Conservation (phyloP, 345 rosid genomes). For the Acer saccharum region DNA sequence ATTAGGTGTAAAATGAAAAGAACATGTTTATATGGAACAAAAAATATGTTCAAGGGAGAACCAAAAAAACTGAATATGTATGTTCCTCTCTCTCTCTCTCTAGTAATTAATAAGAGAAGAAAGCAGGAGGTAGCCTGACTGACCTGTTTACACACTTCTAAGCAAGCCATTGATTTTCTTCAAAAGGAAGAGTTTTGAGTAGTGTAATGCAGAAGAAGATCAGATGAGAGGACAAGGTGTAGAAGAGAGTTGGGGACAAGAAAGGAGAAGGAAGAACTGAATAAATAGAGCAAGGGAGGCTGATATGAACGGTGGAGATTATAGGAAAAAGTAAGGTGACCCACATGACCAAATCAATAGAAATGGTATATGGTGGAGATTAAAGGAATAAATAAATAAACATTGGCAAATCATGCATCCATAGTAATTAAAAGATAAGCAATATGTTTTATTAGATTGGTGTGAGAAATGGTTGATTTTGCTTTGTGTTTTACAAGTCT, state of each 20-base stretch:
- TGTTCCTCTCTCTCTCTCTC: too few relatives aligned
- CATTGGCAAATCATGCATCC: neutral
- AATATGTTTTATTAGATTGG: too few relatives aligned
- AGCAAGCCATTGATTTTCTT: constrained; percentile 46
- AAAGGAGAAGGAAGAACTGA: constrained; percentile 15
- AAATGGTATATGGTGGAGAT: neutral
- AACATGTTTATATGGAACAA: neutral
- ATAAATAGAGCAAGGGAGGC: constrained; percentile 51
- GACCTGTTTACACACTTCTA: constrained; percentile 58
- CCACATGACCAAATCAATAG: constrained; percentile 36
- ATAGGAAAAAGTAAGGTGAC: constrained; percentile 18
- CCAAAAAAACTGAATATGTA: neutral
- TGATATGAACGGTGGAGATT: constrained; percentile 55
- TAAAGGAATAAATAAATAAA: neutral
- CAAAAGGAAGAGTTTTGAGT: constrained; percentile 5
- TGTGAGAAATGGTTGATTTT: neutral
- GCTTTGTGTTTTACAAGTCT: neutral
- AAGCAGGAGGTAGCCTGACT: constrained; percentile 17
- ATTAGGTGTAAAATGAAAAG: neutral
- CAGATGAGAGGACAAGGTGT: neutral
- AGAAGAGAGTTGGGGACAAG: constrained; percentile 19
- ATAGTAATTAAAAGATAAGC: neutral
- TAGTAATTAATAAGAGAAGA: neutral
- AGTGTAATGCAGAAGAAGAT: constrained; percentile 20
- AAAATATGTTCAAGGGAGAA: neutral